These are phyloP conservation scores for Chrysophaeum taylorii DNA, from an alignment of 352 stramenopile genomes.

Conservation along the genomic window DNA sequence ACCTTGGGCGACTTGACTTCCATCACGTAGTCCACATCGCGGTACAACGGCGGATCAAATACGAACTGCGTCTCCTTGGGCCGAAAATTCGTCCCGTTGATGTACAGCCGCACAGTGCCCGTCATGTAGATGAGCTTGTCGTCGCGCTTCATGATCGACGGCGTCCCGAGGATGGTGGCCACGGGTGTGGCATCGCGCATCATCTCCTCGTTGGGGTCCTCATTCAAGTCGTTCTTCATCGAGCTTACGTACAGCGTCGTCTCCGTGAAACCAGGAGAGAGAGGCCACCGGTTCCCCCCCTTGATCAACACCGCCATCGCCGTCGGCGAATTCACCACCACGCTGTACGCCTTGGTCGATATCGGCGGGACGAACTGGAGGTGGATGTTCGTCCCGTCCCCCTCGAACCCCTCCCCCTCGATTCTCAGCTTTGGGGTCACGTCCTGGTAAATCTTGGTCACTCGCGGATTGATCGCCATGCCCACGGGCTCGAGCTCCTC, in stretches of 20 bases:
- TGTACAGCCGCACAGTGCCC: neutral
- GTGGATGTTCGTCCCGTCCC: neutral
- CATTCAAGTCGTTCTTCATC: too few species aligned
- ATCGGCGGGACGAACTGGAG: constrained; percentile 2
- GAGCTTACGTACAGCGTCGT: neutral
- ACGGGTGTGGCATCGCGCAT: neutral
- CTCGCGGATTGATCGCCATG: neutral
- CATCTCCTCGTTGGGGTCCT: too few species aligned
- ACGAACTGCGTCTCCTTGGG: neutral
- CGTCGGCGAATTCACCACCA: neutral
- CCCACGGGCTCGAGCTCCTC: too few species aligned
- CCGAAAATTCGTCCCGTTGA: constrained; percentile 9
- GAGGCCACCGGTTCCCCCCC: neutral
- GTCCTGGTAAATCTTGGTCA: neutral
- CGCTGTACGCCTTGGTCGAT: neutral
- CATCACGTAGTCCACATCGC: constrained; percentile 1
- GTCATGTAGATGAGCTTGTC: constrained; percentile 16
- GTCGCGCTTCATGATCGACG: neutral
- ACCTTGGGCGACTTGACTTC: constrained; percentile 1
- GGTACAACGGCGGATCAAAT: constrained; percentile 7
- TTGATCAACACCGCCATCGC: neutral
- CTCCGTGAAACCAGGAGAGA: neutral
- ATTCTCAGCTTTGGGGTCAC: neutral
- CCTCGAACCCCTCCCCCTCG: neutral
- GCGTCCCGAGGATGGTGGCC: neutral